Conservation (phyloP, 2,329 filamentous ascomycete genomes). For the Exophiala spinifera region DNA sequence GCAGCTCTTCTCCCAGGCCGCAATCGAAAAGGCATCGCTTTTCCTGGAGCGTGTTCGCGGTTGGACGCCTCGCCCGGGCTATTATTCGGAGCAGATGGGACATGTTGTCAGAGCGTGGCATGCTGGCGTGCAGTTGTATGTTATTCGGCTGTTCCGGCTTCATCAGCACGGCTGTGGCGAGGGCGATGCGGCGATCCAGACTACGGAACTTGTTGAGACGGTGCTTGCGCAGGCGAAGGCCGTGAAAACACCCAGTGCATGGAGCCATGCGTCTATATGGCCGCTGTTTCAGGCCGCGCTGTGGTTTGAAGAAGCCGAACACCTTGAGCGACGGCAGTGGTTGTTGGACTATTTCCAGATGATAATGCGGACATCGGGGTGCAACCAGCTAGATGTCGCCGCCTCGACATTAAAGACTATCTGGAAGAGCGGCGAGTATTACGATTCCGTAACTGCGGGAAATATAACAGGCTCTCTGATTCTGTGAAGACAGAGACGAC, state of each 20-base stretch:
- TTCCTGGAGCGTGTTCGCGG: background rate
- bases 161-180: background rate
- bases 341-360: conserved; percentile 1
- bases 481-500: background rate
- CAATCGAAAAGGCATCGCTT: background rate
- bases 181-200: background rate
- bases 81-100: conserved; percentile 5
- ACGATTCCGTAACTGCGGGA: conserved; percentile 7
- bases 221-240: background rate
- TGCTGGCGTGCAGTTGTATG: conserved; percentile 4
- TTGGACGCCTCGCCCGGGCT: background rate
- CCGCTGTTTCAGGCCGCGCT: conserved; percentile 4
- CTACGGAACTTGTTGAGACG: background rate
- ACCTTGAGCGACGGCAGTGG: background rate
- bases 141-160: conserved; percentile 5
- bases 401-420: background rate
- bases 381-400: conserved; percentile 2
- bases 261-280: conserved; percentile 9
- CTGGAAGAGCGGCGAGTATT: conserved; percentile 9
- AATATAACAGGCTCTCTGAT: background rate
- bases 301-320: conserved; percentile 1
- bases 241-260: background rate
- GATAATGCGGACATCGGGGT: conserved; percentile 2
- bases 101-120: conserved; percentile 6
- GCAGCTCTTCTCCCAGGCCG: conserved; percentile 1